phyloP scores from a whole-genome alignment of 345 rosid genomes.

The Schrenkiella parvula region DNA sequence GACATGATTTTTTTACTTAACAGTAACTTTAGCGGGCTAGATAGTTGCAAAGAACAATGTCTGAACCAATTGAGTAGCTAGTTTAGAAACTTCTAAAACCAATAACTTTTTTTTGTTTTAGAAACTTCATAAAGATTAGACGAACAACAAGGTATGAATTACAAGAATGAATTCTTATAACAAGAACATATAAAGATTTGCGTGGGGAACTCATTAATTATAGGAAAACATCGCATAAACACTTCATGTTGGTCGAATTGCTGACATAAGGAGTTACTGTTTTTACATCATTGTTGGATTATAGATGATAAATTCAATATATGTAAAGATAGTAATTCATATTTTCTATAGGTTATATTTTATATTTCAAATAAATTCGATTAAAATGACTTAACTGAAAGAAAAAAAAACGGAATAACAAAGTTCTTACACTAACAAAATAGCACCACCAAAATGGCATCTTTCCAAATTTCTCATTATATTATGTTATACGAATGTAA shows the following conservation, averaged over 20 bases:
- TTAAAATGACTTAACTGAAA: not conserved
- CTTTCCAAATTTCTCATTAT: too few species aligned
- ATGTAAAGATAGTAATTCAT: not conserved
- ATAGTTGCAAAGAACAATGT: not conserved
- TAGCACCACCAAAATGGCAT: too few species aligned
- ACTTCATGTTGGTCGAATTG: not conserved
- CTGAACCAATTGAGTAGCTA: not conserved
- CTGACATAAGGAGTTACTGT: not conserved
- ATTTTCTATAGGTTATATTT: not conserved
- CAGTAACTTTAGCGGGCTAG: not conserved
- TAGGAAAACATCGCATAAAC: not conserved
- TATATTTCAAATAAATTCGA: not conserved
- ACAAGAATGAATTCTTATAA: not conserved
- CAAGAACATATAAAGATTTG: not conserved
- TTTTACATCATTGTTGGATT: not conserved
- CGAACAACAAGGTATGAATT: not conserved
- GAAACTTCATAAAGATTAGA: not conserved
- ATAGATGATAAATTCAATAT: not conserved
- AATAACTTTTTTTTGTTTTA: too few species aligned
- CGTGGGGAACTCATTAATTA: not conserved
- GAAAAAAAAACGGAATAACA: not conserved
- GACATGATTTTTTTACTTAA: not conserved
- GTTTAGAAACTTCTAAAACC: not conserved
- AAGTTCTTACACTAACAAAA: not conserved
- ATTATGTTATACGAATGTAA: not conserved